Base-by-base conservation (phyloP, 176 grass and related monocot genomes). In the Saccharum spontaneum region DNA sequence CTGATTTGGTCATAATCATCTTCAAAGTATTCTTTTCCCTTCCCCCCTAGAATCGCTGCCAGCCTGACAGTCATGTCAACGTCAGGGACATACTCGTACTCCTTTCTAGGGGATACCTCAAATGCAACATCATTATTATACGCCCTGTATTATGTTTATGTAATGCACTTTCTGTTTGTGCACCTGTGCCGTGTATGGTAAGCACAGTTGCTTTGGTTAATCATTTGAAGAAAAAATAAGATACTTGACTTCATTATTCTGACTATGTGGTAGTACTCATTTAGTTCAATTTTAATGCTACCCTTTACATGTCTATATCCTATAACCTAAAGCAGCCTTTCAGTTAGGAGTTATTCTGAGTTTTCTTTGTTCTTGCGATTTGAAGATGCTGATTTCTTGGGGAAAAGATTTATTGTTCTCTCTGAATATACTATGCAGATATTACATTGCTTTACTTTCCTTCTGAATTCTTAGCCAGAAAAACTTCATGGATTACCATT, bases 11-110 rank as follows among this genome's bases (percentile, higher is more conserved):
- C 39, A 64, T 44, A 10, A 38, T 66, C 44, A 37, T 78, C 70
- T 73, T 22, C 8, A 2, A 24, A 26, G 10, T 63, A 73, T 26
- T 41, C 43, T 33, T 66, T 78, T 45, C 10, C 1, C 0, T 86
- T 49, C 10, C 3, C 43, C 6, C 13, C 16, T 75, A 57, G 22
- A 28, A 73, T 78, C 45, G 26, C 31, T 64, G 65, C 26, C 54
- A n/a, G 37, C 69, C 28, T 76, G 48, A 33, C 23, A 80, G 14
- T 89, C 69, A 68, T 73, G 78, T 76, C 22, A 40, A 16, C 4
- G 0, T 76, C 34, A 52, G 84, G 40, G 65, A 18, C 52, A 41
- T 75, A 69, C n/a, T 75, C 52, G 33, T 75, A 69, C n/a, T 75
- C 45, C 26, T 75, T 50, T 74, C 3, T 50, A 50, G 44, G 72